Base-by-base conservation (phyloP, 768 basidiomycete genomes). In the Tremella yokohamensis region DNA sequence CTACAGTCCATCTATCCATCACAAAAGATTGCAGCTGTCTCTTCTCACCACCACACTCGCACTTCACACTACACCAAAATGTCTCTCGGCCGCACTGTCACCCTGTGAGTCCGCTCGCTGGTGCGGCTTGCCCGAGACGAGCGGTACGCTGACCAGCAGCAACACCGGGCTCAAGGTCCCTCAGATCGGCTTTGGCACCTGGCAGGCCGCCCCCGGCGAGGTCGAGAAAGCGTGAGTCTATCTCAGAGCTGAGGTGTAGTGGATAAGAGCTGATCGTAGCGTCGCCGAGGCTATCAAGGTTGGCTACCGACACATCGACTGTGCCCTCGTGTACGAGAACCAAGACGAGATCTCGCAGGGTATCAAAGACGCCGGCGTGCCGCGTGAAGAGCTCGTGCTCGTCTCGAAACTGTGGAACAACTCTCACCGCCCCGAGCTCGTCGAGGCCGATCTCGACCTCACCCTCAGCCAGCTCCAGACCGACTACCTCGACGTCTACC, bases 401-500 rank as follows among this genome's bases (percentile, higher is more conserved):
- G 69, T 71, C n/a, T 60, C 68, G 45, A 72, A 92, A 75, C 81
- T 89, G 47, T 91, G 89, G 89, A 89, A 90, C 77, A 80, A 81
- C 49, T 80, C 83, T 8, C 88, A 88, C 70, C 81, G 80, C 58
- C 84, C 87, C 3, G 80, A 82, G 8, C 74, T 81, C 52, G 87
- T 87, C 22, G 87, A 87, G 79, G 83, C 82, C 47, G 87, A 86
- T 67, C 84, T 92, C 39, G 84, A 91, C 54, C 82, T 84, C 76
- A 88, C 89, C 13, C 81, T 92, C 16, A 70, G 75, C 52, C 84
- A 88, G 73, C 83, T 91, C 40, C 85, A 85, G 12, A 73, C 84
- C 22, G 80, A 83, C 34, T 92, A 90, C 71, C 79, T 92, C 29
- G 90, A 91, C 72, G 80, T 90, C 15, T 91, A 89, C 70, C 80